These are phyloP conservation scores for Amesomyces nigricolor DNA, from an alignment of 2,329 filamentous ascomycete species.

Conservation along the genomic window DNA sequence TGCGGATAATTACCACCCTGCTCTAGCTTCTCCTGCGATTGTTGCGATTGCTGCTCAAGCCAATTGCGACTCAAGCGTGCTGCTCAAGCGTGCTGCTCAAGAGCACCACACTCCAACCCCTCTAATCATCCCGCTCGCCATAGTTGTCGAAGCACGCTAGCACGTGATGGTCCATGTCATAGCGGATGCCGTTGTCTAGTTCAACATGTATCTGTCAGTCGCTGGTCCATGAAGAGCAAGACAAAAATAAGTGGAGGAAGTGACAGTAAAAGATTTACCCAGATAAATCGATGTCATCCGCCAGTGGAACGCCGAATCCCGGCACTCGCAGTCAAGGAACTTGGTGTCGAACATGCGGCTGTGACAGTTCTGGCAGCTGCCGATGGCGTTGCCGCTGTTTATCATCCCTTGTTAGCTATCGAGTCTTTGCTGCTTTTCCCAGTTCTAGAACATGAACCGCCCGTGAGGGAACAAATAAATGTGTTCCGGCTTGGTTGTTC, in stretches of 20 bases:
- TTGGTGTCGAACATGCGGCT: not conserved
- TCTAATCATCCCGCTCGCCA: not conserved
- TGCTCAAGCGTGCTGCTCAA: no score
- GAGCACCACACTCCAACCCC: not conserved
- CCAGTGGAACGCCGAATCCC: not conserved
- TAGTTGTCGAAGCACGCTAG: slow-evolving; percentile 1
- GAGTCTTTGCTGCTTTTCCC: no score
- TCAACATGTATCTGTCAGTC: no score
- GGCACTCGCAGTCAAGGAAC: slow-evolving; percentile 1
- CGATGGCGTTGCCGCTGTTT: slow-evolving; percentile 1
- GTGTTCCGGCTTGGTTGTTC: not conserved
- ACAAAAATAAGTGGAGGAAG: not conserved
- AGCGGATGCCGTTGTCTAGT: slow-evolving; percentile 7
- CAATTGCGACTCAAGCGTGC: no score
- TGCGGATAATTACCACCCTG: no score
- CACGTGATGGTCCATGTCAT: slow-evolving; percentile 1
- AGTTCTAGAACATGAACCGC: no score
- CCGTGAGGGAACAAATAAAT: no score
- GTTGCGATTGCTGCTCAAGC: no score
- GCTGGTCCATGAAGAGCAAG: not conserved
- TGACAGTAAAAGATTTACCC: not conserved
- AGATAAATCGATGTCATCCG: not conserved
- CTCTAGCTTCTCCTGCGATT: no score
- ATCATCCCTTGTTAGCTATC: no score
- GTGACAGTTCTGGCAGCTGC: not conserved